phyloP scores from a whole-genome alignment of 2,329 filamentous ascomycete genomes.

The Colletotrichum costaricense region DNA sequence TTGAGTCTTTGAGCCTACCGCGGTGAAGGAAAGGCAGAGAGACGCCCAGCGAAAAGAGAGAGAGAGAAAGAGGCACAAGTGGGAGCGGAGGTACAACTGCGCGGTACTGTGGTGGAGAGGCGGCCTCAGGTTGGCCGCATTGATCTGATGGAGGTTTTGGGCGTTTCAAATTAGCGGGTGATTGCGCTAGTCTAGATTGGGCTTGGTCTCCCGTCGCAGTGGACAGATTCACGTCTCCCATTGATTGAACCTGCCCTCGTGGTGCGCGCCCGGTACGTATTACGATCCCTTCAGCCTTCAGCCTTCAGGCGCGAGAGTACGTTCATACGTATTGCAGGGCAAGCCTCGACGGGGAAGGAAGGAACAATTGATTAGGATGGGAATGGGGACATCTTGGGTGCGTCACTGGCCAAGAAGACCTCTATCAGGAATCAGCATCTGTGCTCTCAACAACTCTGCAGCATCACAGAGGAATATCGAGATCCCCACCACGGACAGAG shows the following conservation, averaged over 20 bases:
- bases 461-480: neutral
- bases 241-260: conserved; percentile 34
- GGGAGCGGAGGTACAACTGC: neutral
- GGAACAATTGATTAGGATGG: neutral
- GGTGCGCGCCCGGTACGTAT: neutral
- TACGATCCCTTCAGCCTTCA: neutral
- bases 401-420: neutral
- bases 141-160: conserved; percentile 37
- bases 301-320: neutral
- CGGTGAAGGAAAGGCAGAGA: neutral
- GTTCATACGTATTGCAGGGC: too few relatives aligned
- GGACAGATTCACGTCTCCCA: conserved; percentile 33
- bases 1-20: neutral
- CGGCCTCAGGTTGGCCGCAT: conserved; percentile 20
- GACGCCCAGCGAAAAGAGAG: neutral
- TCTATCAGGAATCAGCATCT: neutral
- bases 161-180: conserved; percentile 38
- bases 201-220: conserved; percentile 20
- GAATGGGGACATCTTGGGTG: neutral
- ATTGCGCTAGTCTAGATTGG: conserved; percentile 30
- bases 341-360: neutral
- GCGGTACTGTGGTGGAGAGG: too few relatives aligned
- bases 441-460: too few relatives aligned
- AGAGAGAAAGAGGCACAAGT: neutral
- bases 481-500: neutral